Base-by-base conservation (phyloP, 805 yeast genomes). In the Pichia deserticola region DNA sequence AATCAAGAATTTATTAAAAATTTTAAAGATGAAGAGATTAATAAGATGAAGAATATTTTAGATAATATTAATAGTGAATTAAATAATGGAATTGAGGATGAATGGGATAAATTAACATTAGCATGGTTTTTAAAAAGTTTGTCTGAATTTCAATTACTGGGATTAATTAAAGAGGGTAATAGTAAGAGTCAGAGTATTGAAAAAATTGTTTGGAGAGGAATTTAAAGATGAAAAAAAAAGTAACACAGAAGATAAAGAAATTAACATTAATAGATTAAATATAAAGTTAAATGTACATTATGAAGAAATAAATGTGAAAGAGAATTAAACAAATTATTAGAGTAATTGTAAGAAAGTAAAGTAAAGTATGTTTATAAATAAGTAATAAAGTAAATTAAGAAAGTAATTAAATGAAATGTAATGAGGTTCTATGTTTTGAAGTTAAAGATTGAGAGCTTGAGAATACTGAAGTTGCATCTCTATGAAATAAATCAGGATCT, bases 91-190 rank as follows among this genome's bases (percentile, higher is more conserved):
- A 65, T 62, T 15, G 76, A 73, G 12, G 65, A 60, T 1, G 70
- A 68, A 8, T 86, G 93, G 89, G 83, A 82, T 42, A 76, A 78
- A 52, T 57, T 82, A 43, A 68, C 81, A 0, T 69, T 85, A 55
- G 77, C 88, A 4, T 79, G 93, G 79, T 89, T 89, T 61, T 67
- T 86, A 52, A 90, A 86, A 56, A 81, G 81, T 20, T 72, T 90
- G 44, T 77, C 77, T 29, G 96, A 89, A 60, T 70, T 89, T 51
- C 78, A 80, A 51, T 68, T 77, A 54, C 67, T 86, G 49, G 97
- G 97, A 0, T 67, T 87, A 43, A 61, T 88, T 20, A 81, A 80
- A 55, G 84, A 82, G 47, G 76, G 76, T 40, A 74, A 72, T 55
- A 66, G 81, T 13, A 81, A 80, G 62, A 77, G 79, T 33, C 89